Base-by-base conservation (phyloP, 1,284 basidiomycete genomes). In the Ustilago loliicola region DNA sequence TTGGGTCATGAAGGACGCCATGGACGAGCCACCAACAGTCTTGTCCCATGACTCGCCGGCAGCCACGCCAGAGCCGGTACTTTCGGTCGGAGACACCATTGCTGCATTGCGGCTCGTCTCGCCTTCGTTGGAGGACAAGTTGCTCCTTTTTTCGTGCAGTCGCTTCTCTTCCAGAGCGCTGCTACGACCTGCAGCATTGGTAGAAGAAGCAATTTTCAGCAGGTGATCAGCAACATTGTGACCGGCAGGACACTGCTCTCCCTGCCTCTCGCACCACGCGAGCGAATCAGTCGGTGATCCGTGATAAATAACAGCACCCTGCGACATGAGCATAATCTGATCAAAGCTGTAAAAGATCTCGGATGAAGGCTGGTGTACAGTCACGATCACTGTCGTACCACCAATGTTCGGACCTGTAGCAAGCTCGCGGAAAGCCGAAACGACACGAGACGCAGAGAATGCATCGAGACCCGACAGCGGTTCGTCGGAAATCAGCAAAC, bases 191-290 rank as follows among this genome's bases (percentile, higher is more conserved):
- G 56, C 53, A 0, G 30, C 63, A 25, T 61, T 40, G n/a, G 66
- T n/a, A 38, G 58, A 27, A 23, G 74, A 79, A 5, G 78, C 78
- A 27, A 79, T 66, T 52, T 71, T 64, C 50, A 81, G 71, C 45
- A 83, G 47, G 25, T 79, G 72, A 45, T 83, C 81, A 8, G 81
- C 81, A 3, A 81, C 80, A 32, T 81, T 83, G 66, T 81, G 75
- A 9, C 79, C 79, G 6, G 52, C 29, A 4, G 72, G 80, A 52
- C 72, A 82, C 42, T 68, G 53, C n/a, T 71, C 72, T n/a, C 79
- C 77, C 40, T 71, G 59, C 42, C 53, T 63, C 60, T 76, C 61
- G 58, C 80, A 81, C 74, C 79, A 83, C 0, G 60, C 36, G 7
- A 82, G 34, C 42, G 79, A 75, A 6, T 79, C 73, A 3, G 47